Percentiles rank a stretch among this genome's conserved stretches.
These are phyloP conservation scores for Epichloe gansuensis DNA, from an alignment of 2,329 filamentous ascomycete genomes.

Conservation along the genomic window DNA sequence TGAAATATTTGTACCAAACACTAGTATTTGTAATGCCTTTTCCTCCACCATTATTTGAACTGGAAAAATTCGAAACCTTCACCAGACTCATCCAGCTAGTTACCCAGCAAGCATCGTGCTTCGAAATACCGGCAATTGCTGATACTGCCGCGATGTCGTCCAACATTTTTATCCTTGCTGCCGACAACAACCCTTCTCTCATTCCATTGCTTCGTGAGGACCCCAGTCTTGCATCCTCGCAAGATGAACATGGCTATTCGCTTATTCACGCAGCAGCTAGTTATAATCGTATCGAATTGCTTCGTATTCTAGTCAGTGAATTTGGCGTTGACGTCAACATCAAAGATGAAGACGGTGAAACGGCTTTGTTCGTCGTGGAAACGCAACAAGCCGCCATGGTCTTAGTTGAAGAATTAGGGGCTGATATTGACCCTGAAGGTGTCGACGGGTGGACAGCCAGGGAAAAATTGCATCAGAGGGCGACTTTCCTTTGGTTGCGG, in stretches of 20 bases:
- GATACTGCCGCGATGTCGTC: conserved; percentile 14
- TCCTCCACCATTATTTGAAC: no score
- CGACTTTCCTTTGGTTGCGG: conserved; percentile 63
- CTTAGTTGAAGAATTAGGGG: conserved; percentile 71
- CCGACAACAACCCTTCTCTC: conserved; percentile 66
- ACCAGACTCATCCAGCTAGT: no score
- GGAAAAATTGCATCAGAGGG: conserved; percentile 67
- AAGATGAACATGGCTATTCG: conserved; percentile 90
- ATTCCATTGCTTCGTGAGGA: conserved; percentile 62
- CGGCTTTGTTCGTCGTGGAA: conserved; percentile 88
- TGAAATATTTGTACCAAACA: no score
- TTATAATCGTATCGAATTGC: conserved; percentile 75
- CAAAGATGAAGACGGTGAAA: conserved; percentile 83
- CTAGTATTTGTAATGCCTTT: no score
- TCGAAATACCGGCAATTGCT: not conserved
- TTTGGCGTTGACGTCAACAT: conserved; percentile 71
- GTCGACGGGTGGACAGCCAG: conserved; percentile 66
- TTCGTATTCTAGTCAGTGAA: conserved; percentile 62
- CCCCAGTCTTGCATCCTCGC: conserved; percentile 62
- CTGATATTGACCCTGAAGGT: conserved; percentile 54
- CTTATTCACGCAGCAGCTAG: conserved; percentile 86
- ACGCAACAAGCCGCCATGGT: conserved; percentile 64
- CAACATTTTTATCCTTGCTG: conserved; percentile 65
- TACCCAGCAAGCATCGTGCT: no score
- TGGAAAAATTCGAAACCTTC: no score